A percentile compares a stretch with the other conserved stretches of the same genome.
Evolutionary conservation across 129 eudicot species (phyloP).

Genomic region (Smallanthus sonchifolius): DNA sequence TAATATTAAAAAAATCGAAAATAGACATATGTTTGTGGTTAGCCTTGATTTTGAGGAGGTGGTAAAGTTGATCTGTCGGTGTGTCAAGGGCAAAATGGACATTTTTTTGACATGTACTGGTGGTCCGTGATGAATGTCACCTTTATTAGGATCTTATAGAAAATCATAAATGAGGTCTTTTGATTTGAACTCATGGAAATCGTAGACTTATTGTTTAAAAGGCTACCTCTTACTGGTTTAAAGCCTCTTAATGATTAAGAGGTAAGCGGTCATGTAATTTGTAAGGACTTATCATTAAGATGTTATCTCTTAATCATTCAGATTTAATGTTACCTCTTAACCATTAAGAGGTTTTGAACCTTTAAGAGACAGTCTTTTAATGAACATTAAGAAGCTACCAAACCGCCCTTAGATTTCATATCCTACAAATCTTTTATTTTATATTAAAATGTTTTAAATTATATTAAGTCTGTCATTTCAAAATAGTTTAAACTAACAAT

Average conservation of each 20-base stretch:
- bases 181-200: constrained; percentile 15
- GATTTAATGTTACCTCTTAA: too few species aligned
- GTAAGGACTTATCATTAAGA: too few species aligned
- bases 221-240: too few species aligned
- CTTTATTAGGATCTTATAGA: constrained; percentile 16
- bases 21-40: neutral
- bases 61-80: constrained; percentile 39
- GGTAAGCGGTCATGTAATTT: too few species aligned
- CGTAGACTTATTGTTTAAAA: too few species aligned
- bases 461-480: neutral
- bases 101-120: constrained; percentile 14
- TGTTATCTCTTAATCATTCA: too few species aligned
- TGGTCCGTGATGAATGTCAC: constrained; percentile 36
- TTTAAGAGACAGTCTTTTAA: too few species aligned
- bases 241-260: too few species aligned
- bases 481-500: neutral
- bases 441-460: neutral
- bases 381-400: too few species aligned
- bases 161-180: constrained; percentile 32
- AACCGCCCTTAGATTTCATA: neutral
- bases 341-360: too few species aligned
- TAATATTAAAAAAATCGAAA: neutral
- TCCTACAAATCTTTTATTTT: neutral
- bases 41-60: neutral
- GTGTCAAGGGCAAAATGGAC: constrained; percentile 39